These are phyloP conservation scores for Leccinum obscurum DNA, from an alignment of 768 basidiomycete genomes.

Conservation along the genomic window DNA sequence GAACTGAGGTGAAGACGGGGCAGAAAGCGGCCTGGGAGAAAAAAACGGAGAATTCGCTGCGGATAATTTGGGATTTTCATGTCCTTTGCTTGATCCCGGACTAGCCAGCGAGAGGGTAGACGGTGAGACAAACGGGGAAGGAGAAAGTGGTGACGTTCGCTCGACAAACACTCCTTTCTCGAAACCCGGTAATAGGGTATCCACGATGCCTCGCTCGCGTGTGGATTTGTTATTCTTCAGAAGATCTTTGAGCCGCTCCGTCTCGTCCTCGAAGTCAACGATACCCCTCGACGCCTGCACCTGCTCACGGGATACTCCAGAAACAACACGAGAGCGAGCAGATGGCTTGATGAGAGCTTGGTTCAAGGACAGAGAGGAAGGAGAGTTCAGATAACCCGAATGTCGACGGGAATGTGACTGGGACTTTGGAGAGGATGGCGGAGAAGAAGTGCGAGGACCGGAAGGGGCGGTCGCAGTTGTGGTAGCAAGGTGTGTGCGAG, in stretches of 20 bases:
- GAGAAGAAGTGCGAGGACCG: conserved; percentile 14
- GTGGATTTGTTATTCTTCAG: conserved; percentile 50
- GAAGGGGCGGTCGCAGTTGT: conserved; percentile 6
- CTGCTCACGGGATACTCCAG: conserved; percentile 67
- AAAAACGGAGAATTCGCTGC: conserved; percentile 45
- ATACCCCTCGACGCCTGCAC: conserved; percentile 78
- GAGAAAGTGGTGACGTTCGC: conserved; percentile 14
- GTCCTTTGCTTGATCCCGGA: conserved; percentile 20
- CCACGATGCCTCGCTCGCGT: conserved; percentile 32
- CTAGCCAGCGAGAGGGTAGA: conserved; percentile 11
- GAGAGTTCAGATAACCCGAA: conserved; percentile 33
- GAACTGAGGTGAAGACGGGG: conserved; percentile 36
- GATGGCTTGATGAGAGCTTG: conserved; percentile 51
- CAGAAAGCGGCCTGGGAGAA: conserved; percentile 38
- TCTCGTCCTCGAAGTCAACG: conserved; percentile 82
- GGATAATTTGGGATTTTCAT: conserved; percentile 44
- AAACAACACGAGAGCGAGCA: conserved; percentile 63
- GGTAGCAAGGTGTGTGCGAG: conserved; percentile 16
- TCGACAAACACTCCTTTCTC: conserved; percentile 32
- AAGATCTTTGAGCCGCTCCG: conserved; percentile 72
- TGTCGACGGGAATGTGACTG: conserved; percentile 26
- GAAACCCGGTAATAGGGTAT: conserved; percentile 31
- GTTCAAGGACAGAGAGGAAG: conserved; percentile 37
- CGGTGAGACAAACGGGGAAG: conserved; percentile 13
- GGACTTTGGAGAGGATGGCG: conserved; percentile 23